These are phyloP conservation scores for Gryganskiella cystojenkinii DNA, from an alignment of 192 early-diverging fungal species.

Conservation along the genomic window DNA sequence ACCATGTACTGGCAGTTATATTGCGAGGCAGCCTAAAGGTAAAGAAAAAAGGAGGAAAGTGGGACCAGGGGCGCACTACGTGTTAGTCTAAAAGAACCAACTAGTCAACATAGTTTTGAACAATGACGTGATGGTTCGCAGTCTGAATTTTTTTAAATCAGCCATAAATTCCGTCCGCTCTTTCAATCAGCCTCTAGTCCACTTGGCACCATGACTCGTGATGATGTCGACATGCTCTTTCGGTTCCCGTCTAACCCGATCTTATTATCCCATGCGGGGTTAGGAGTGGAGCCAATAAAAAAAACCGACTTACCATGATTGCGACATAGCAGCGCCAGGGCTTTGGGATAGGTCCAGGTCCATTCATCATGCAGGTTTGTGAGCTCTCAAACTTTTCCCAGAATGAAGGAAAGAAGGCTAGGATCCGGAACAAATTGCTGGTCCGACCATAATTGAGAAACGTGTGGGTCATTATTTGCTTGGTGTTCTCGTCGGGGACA, in stretches of 20 bases:
- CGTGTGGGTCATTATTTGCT: conserved; percentile 60
- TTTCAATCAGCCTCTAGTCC: no score
- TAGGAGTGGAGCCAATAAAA: neutral
- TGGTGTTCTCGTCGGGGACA: conserved; percentile 59
- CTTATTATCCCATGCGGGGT: neutral
- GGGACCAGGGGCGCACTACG: neutral
- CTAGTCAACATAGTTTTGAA: neutral
- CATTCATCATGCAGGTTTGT: conserved; percentile 50
- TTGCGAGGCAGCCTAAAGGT: conserved; percentile 60
- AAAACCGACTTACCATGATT: conserved; percentile 55
- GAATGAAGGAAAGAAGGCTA: conserved; percentile 67
- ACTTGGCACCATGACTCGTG: no score
- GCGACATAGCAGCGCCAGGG: conserved; percentile 64
- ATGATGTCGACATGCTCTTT: conserved; percentile 19
- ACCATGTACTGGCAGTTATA: conserved; percentile 66
- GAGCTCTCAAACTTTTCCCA: conserved; percentile 61
- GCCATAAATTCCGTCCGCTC: no score
- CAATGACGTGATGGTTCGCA: no score
- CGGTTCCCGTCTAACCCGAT: neutral
- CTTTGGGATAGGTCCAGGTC: conserved; percentile 58
- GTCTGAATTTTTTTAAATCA: no score
- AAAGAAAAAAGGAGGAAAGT: neutral
- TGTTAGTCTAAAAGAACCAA: neutral
- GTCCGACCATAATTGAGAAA: conserved; percentile 61
- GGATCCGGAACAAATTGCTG: conserved; percentile 58